phyloP scores from a whole-genome alignment of 2,329 filamentous ascomycete species.

The Hypoxylon sp. region DNA sequence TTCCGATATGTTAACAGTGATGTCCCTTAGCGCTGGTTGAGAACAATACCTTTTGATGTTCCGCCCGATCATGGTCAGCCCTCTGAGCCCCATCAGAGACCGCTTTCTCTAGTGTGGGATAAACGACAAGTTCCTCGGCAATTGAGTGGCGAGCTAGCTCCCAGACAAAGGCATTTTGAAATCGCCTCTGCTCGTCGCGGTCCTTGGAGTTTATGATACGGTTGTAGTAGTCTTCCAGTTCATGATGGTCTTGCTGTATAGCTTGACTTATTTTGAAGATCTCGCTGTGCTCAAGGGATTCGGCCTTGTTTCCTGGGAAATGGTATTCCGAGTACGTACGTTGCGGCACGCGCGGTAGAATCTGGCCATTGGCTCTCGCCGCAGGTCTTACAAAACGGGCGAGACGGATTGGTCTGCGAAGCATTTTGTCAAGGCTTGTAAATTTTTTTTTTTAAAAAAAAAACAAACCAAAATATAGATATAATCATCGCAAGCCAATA shows the following conservation, averaged over 20 bases:
- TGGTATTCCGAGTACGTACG: conserved; percentile 26
- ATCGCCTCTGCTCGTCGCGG: conserved; percentile 60
- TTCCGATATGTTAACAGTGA: conserved; percentile 9
- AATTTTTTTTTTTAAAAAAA: too few relatives aligned
- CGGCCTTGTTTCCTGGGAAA: conserved; percentile 31
- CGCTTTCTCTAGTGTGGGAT: conserved; percentile 62
- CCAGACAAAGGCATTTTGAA: conserved; percentile 68
- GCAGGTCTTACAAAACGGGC: conserved; percentile 9
- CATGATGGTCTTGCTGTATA: conserved; percentile 46
- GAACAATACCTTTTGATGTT: conserved; percentile 42
- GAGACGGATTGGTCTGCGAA: conserved; percentile 20
- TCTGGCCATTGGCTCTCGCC: background rate
- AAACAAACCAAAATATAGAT: too few relatives aligned
- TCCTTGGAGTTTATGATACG: conserved; percentile 59
- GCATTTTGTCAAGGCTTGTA: too few relatives aligned
- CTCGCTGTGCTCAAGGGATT: conserved; percentile 33
- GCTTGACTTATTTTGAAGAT: conserved; percentile 37
- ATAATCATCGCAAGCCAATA: background rate
- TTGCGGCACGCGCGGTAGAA: background rate
- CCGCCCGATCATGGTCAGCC: conserved; percentile 58
- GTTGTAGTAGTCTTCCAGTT: conserved; percentile 57
- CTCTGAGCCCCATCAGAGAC: conserved; percentile 56
- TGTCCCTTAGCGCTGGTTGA: too few relatives aligned
- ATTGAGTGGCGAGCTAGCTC: conserved; percentile 67
- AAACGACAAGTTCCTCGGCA: conserved; percentile 65